These are phyloP conservation scores for Gremmenia infestans DNA, from an alignment of 2,329 filamentous ascomycete genomes.

Conservation along the genomic window DNA sequence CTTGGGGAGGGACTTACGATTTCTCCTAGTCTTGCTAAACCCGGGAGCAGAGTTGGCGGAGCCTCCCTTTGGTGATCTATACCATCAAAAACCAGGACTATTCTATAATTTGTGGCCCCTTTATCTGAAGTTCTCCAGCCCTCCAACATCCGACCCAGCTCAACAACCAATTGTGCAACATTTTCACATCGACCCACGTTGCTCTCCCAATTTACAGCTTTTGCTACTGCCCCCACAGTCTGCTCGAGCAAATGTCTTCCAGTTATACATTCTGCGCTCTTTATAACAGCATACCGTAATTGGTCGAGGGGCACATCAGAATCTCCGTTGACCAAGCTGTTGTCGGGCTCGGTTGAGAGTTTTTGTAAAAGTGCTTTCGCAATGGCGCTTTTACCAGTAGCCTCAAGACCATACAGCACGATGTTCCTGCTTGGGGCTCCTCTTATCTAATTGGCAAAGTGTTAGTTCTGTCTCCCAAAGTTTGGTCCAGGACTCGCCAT, in stretches of 20 bases:
- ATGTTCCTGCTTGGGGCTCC: constrained; percentile 45
- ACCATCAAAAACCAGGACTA: constrained; percentile 81
- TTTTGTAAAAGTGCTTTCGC: constrained; percentile 55
- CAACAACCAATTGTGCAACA: constrained; percentile 68
- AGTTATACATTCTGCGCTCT: constrained; percentile 72
- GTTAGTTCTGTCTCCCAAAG: neutral
- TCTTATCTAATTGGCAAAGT: constrained; percentile 4
- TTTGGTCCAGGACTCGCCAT: neutral
- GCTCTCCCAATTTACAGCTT: constrained; percentile 44
- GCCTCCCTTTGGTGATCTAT: constrained; percentile 82
- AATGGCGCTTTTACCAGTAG: constrained; percentile 80
- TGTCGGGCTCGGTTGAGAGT: constrained; percentile 37
- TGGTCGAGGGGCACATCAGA: constrained; percentile 43
- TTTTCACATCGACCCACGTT: constrained; percentile 69
- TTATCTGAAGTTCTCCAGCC: constrained; percentile 19
- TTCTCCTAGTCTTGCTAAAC: constrained; percentile 76
- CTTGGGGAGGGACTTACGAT: constrained; percentile 48
- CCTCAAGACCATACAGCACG: constrained; percentile 77
- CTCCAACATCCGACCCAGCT: constrained; percentile 59
- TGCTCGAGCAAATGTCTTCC: constrained; percentile 72
- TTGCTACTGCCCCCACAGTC: constrained; percentile 54
- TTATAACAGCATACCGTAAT: constrained; percentile 56
- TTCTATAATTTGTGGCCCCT: constrained; percentile 20
- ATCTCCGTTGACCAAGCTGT: constrained; percentile 52
- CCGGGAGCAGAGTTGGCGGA: constrained; percentile 71